A percentile compares a stretch with the other conserved stretches of the same genome.
These are phyloP conservation scores for Cladophialophora immunda DNA, from an alignment of 2,329 filamentous ascomycete genomes.

Conservation along the genomic window DNA sequence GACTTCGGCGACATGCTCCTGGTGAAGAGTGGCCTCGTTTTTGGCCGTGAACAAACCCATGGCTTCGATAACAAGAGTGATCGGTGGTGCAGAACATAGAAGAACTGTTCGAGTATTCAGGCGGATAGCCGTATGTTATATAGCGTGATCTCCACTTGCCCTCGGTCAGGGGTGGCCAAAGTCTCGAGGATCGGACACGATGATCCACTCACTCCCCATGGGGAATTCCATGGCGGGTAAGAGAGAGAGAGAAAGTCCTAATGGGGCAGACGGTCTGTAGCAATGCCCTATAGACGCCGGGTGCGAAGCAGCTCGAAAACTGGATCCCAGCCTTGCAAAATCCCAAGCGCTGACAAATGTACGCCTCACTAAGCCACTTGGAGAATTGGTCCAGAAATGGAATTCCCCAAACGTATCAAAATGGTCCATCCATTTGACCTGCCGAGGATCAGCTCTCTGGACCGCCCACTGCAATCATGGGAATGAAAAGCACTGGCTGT, in stretches of 20 bases:
- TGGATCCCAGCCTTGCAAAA: not conserved
- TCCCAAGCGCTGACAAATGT: not conserved
- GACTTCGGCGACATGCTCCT: conserved; percentile 4
- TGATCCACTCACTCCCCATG: conserved; percentile 6
- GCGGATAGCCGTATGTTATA: not conserved
- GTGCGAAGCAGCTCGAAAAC: not conserved
- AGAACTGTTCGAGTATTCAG: not conserved
- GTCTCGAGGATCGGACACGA: not conserved
- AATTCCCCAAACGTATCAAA: conserved; percentile 11
- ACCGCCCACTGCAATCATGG: not conserved
- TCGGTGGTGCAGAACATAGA: not conserved
- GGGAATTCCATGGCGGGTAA: not conserved
- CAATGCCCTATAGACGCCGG: not conserved
- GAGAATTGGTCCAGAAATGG: conserved; percentile 21
- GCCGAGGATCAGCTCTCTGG: not conserved
- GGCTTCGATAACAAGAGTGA: not conserved
- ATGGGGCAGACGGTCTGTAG: not conserved
- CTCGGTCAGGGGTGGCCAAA: not conserved
- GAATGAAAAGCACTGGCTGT: not conserved
- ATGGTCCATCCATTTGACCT: not conserved
- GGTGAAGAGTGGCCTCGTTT: not conserved
- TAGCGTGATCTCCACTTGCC: not conserved
- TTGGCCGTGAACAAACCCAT: conserved; percentile 3
- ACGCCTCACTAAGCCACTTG: conserved; percentile 16
- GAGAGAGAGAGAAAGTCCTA: not conserved